Conservation (phyloP, 306 rosid species). For the Glycine latifolia region DNA sequence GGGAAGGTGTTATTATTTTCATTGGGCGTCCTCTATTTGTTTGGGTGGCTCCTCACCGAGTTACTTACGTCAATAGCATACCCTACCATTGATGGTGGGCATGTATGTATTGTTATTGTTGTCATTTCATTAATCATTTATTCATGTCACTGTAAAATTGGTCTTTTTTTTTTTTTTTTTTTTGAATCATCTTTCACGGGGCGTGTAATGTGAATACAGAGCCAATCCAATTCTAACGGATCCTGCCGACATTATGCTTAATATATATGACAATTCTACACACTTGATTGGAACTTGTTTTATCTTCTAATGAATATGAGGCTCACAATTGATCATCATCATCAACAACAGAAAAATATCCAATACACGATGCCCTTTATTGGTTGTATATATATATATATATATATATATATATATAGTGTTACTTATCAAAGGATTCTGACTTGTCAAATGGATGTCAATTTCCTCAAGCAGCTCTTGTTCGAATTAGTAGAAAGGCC, state of each 20-base stretch:
- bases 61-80: constrained; percentile 51
- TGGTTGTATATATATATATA: neutral
- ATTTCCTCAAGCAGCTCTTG: constrained; percentile 13
- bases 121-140: constrained; percentile 57
- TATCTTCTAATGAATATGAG: constrained; percentile 20
- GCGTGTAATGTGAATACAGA: constrained; percentile 10
- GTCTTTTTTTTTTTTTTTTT: neutral
- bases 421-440: neutral
- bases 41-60: constrained; percentile 45
- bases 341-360: constrained; percentile 13
- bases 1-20: constrained; percentile 42
- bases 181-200: constrained; percentile 26
- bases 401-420: neutral
- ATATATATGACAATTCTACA: constrained; percentile 25
- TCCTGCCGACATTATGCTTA: constrained; percentile 54
- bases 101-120: constrained; percentile 52
- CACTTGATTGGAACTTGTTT: constrained; percentile 27
- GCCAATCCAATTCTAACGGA: constrained; percentile 48
- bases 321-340: constrained; percentile 25
- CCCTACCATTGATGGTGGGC: constrained; percentile 56
- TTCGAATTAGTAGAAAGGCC: constrained; percentile 31
- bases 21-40: constrained; percentile 43
- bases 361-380: neutral
- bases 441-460: constrained; percentile 12
- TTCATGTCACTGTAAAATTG: constrained; percentile 26